phyloP scores from a whole-genome alignment of 164 flowering plant species.

The Liquidambar formosana region DNA sequence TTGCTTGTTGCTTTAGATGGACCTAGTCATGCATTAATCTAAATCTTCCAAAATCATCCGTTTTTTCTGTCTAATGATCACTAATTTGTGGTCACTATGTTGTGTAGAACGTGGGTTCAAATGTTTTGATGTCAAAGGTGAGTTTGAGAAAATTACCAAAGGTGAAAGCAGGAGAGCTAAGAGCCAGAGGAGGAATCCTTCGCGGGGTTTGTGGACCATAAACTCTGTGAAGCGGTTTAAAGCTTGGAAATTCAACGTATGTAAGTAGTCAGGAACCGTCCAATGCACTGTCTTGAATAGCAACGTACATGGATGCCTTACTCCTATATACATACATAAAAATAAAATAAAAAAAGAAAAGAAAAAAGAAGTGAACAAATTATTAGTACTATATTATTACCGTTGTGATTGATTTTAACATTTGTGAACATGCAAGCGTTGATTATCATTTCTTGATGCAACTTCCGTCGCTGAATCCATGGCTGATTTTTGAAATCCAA shows the following conservation, averaged over 20 bases:
- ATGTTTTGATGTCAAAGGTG: not conserved
- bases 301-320: conserved; percentile 35
- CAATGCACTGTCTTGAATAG: conserved; percentile 37
- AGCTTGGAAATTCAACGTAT: not conserved
- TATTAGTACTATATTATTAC: too few relatives aligned
- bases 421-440: too few relatives aligned
- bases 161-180: conserved; percentile 36
- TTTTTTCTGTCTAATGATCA: too few relatives aligned
- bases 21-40: too few relatives aligned
- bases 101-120: too few relatives aligned
- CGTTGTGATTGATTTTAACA: too few relatives aligned
- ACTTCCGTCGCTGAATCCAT: conserved; percentile 50
- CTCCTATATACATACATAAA: too few relatives aligned
- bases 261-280: conserved; percentile 24
- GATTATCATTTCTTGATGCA: conserved; percentile 38
- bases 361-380: not conserved
- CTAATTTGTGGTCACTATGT: too few relatives aligned
- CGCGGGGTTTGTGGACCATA: conserved; percentile 30
- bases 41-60: too few relatives aligned
- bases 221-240: conserved; percentile 28
- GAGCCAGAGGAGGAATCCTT: conserved; percentile 27
- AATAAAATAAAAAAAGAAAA: too few relatives aligned
- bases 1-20: too few relatives aligned
- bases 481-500: conserved; percentile 61
- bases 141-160: conserved; percentile 25